Evolutionary conservation across 345 rosid genomes (phyloP).

Genomic region (Melaleuca quinquenervia): DNA sequence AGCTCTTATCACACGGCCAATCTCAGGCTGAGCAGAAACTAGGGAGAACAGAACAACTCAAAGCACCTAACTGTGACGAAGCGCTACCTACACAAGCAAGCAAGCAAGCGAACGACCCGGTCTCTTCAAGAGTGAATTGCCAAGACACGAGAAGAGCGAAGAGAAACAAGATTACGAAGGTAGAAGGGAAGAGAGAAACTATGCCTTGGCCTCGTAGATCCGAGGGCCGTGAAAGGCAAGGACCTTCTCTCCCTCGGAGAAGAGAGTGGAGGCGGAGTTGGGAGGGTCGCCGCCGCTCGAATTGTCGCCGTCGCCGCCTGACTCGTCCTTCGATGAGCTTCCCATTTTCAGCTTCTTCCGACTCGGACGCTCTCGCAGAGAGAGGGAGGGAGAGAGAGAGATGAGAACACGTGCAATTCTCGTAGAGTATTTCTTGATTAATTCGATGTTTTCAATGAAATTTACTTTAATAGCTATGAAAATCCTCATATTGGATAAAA

Average conservation of each 20-base stretch:
- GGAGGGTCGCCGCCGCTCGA: conserved; percentile 69
- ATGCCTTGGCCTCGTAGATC: conserved; percentile 95
- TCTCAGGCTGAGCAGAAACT: background rate
- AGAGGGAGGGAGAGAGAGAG: background rate
- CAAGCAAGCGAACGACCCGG: background rate
- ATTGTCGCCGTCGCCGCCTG: conserved; percentile 54
- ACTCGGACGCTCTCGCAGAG: background rate
- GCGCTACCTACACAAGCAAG: background rate
- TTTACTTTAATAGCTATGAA: background rate
- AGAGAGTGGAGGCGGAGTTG: conserved; percentile 38
- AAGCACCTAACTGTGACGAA: background rate
- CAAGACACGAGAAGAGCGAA: background rate
- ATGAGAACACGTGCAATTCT: background rate
- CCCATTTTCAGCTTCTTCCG: conserved; percentile 33
- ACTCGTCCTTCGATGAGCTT: conserved; percentile 72
- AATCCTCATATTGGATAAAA: background rate
- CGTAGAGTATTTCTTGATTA: background rate
- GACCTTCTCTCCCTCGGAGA: conserved; percentile 87
- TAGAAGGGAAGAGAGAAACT: background rate
- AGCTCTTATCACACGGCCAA: background rate
- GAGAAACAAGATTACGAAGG: background rate
- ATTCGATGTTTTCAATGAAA: background rate
- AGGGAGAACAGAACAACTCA: background rate
- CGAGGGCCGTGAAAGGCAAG: conserved; percentile 96
- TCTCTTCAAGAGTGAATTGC: background rate